A percentile compares a stretch with the other conserved stretches of the same genome.
These are phyloP conservation scores for Triglochin maritima DNA, from an alignment of 106 monocot genomes.

Conservation along the genomic window DNA sequence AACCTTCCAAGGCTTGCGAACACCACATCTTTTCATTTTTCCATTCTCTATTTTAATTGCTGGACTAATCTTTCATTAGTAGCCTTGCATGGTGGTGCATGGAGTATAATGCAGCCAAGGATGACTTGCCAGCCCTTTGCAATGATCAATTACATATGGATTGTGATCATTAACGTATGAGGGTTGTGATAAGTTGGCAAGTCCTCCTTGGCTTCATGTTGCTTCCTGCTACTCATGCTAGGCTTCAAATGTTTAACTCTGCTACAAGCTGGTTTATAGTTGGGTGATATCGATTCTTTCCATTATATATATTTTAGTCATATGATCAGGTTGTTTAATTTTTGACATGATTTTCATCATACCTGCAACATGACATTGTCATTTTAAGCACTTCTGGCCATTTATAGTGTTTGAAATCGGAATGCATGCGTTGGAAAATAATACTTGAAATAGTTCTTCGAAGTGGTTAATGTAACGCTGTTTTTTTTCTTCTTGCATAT, in stretches of 20 bases:
- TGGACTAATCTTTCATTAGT: background rate
- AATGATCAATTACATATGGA: background rate
- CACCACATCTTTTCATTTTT: too few relatives aligned
- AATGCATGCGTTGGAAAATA: too few relatives aligned
- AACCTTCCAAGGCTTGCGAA: background rate
- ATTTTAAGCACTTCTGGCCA: too few relatives aligned
- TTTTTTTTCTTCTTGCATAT: too few relatives aligned
- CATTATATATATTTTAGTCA: too few relatives aligned
- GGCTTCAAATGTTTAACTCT: slow-evolving; percentile 17
- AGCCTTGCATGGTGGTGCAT: slow-evolving; percentile 46
- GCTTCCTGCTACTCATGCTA: slow-evolving; percentile 48
- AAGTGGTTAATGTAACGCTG: too few relatives aligned
- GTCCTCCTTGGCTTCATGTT: slow-evolving; percentile 67
- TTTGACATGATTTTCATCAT: too few relatives aligned
- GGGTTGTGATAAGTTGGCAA: slow-evolving; percentile 36
- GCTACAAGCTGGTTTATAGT: background rate
- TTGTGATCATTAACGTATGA: background rate
- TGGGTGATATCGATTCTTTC: too few relatives aligned
- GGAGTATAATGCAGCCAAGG: slow-evolving; percentile 68
- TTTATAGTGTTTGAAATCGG: too few relatives aligned
- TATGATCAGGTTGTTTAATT: too few relatives aligned
- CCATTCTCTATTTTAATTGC: background rate
- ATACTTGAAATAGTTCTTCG: too few relatives aligned
- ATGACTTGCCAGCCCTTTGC: slow-evolving; percentile 55
- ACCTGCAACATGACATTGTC: too few relatives aligned